These are phyloP conservation scores for Hanseniaspora jakobsenii DNA, from an alignment of 805 yeast species.

Conservation along the genomic window DNA sequence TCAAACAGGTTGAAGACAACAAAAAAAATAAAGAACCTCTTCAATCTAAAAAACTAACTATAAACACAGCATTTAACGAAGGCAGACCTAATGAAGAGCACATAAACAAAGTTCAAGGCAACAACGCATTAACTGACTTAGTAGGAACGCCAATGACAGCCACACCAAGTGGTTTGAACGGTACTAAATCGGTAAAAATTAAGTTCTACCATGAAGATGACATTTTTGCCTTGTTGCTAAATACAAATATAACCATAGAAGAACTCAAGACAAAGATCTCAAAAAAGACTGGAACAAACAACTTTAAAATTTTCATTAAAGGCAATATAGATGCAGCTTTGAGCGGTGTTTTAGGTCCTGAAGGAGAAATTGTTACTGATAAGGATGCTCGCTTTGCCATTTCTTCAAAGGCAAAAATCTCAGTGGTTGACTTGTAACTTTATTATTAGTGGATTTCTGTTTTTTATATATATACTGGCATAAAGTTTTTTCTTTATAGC, in stretches of 20 bases:
- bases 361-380: constrained; percentile 28
- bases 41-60: not conserved
- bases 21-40: no score
- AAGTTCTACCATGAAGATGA: constrained; percentile 73
- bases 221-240: constrained; percentile 58
- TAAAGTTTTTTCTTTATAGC: no score
- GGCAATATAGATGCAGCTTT: no score
- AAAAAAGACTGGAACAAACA: constrained; percentile 36
- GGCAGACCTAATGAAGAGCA: no score
- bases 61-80: not conserved
- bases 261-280: constrained; percentile 42
- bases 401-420: constrained; percentile 29
- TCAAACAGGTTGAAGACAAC: not conserved
- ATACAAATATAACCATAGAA: constrained; percentile 35
- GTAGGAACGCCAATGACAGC: constrained; percentile 21
- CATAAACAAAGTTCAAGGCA: constrained; percentile 12
- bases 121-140: not conserved
- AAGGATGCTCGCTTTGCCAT: constrained; percentile 28
- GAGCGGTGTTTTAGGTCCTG: no score
- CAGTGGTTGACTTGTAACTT: constrained; percentile 26
- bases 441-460: no score
- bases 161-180: not conserved
- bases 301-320: constrained; percentile 30
- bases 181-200: constrained; percentile 35
- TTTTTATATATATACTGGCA: no score